phyloP scores from a whole-genome alignment of 1,139 yeast species.

The Protomyces gravidus region DNA sequence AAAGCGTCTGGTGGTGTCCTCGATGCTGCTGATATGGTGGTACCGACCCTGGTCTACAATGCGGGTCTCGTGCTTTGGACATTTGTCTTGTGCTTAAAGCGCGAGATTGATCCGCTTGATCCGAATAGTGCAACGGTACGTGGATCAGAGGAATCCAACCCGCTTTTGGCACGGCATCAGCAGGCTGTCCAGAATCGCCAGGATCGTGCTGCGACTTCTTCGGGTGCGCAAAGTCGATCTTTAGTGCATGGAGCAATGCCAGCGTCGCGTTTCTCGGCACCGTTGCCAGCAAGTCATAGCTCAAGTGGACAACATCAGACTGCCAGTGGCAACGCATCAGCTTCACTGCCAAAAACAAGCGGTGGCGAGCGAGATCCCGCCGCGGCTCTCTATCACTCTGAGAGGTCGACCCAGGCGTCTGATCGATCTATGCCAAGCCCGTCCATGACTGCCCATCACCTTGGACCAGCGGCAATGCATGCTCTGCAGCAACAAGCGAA shows the following conservation, averaged over 20 bases:
- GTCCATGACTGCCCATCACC: neutral
- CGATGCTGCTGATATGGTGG: neutral
- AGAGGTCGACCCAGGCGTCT: neutral
- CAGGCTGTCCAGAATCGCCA: neutral
- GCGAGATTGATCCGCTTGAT: slow-evolving; percentile 1
- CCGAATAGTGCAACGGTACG: neutral
- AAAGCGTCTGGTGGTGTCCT: neutral
- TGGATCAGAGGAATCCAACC: neutral
- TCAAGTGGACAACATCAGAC: neutral
- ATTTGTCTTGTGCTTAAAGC: neutral
- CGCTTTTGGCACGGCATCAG: neutral
- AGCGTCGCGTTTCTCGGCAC: neutral
- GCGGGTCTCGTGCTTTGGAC: slow-evolving; percentile 7
- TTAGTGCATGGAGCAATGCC: neutral
- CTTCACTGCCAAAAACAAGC: neutral
- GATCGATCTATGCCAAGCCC: neutral
- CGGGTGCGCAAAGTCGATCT: neutral
- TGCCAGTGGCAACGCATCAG: neutral
- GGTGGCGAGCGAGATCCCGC: neutral
- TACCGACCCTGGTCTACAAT: neutral
- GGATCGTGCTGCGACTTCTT: neutral
- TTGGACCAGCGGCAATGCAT: neutral
- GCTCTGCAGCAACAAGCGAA: neutral
- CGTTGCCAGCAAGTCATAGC: neutral
- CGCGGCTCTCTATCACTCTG: neutral